Conservation (phyloP, 495 filamentous ascomycete genomes). For the Aspergillus funiculosus region DNA sequence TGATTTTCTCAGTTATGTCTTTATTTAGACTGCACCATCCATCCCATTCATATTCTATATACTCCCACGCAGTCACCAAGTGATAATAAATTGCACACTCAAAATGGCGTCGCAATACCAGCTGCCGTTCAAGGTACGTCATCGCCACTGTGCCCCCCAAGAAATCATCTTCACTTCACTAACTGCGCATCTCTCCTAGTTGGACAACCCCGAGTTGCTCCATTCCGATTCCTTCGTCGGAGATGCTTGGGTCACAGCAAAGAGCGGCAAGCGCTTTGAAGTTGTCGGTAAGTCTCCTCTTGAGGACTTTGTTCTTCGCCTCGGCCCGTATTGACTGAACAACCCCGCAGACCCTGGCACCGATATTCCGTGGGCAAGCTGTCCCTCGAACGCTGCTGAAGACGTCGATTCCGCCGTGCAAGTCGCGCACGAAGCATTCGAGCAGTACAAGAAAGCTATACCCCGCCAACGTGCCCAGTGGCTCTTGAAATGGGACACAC, state of each 20-base stretch:
- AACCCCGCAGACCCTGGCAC: conserved; percentile 58
- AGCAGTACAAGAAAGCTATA: conserved; percentile 53
- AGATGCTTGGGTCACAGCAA: conserved; percentile 57
- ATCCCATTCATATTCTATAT: not conserved
- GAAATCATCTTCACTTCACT: not conserved
- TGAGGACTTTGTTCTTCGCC: too few relatives aligned
- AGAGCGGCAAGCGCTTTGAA: conserved; percentile 60
- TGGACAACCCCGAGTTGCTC: conserved; percentile 54
- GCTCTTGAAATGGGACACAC: conserved; percentile 54
- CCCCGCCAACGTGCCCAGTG: conserved; percentile 57
- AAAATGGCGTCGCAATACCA: conserved; percentile 34
- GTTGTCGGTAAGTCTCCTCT: conserved; percentile 58
- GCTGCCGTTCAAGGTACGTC: conserved; percentile 37
- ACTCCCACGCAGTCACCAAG: not conserved
- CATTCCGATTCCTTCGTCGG: conserved; percentile 55
- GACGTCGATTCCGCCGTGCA: conserved; percentile 59
- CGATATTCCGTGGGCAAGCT: conserved; percentile 57
- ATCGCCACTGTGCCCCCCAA: not conserved
- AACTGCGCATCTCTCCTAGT: conserved; percentile 31
- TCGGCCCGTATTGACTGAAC: not conserved
- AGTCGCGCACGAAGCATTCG: conserved; percentile 55
- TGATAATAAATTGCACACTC: not conserved
- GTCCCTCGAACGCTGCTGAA: conserved; percentile 52
- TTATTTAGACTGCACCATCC: not conserved
- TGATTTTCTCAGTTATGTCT: not conserved